Base-by-base conservation (phyloP, 2,329 filamentous ascomycete genomes). In the Furcasterigmium furcatum region DNA sequence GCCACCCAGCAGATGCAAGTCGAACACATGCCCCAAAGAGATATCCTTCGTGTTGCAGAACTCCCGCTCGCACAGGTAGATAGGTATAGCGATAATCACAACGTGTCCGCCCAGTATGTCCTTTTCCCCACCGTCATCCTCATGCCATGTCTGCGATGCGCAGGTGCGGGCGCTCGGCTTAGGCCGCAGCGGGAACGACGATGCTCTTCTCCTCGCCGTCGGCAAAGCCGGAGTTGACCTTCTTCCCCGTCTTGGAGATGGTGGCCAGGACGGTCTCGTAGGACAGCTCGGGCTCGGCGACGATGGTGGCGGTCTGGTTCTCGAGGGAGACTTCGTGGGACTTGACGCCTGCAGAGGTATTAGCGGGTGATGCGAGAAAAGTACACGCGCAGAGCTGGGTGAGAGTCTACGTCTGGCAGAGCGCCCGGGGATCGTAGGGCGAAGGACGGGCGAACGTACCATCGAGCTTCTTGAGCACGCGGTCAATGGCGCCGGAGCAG, bases 201-300 rank as follows among this genome's bases (percentile, higher is more conserved):
- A 82, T 65, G 50, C 75, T 76, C 64, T 71, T 69, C 46, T 64
- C 62, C 48, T 79, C 74, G 45, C 87, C 87, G 62, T 91, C 86
- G 20, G 78, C 85, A 73, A 83, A 80, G 55, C 79, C 87, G 22
- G 77, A 83, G 69, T 87, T 95, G 64, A 96, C 84, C 61, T 86
- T 87, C 82, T 96, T 96, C 61, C 91, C 91, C 12, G 91, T 96
- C 83, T 96, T 96, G 78, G 87, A 84, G 67, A 96, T 96, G 66
- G 88, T 95, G 63, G 80, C 77, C 50, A 95, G 82, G 48, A 96
- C 88, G 41, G 82, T 88, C 54, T 89, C 82, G 73, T 92, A 96
- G 47, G 80, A 74, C 52, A 95, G 77, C 45, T 70, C 74, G 4
- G 82, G 74, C 54, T 84, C 80, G 52, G 91, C 82, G 56, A 86